Evolutionary conservation across 129 eudicot species (phyloP).

Genomic region (Saussurea involucrata): DNA sequence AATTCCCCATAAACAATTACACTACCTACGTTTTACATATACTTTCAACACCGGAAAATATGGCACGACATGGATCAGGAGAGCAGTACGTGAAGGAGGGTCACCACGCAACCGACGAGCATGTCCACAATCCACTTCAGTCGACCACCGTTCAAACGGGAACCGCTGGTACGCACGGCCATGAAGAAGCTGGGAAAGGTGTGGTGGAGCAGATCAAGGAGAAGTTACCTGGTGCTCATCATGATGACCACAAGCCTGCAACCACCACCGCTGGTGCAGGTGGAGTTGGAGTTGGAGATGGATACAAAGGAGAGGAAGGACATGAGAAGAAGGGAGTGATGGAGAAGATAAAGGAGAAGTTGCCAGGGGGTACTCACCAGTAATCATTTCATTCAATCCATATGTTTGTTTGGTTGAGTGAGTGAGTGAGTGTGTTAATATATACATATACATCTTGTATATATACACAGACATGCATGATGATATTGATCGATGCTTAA

Average conservation of each 20-base stretch:
- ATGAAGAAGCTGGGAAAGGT: too few species aligned
- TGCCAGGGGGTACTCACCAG: slow-evolving; percentile 46
- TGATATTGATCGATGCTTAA: too few species aligned
- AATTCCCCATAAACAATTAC: too few species aligned
- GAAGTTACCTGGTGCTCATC: too few species aligned
- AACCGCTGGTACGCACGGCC: not conserved
- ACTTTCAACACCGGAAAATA: not conserved
- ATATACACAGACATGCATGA: not conserved
- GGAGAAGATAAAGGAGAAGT: slow-evolving; percentile 73
- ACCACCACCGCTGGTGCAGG: not conserved
- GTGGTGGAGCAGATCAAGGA: too few species aligned
- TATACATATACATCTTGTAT: too few species aligned
- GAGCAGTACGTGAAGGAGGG: slow-evolving; percentile 17
- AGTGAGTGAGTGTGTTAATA: too few species aligned
- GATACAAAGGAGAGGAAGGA: slow-evolving; percentile 30
- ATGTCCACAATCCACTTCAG: slow-evolving; percentile 23
- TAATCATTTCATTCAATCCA: not conserved
- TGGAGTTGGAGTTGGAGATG: slow-evolving; percentile 14
- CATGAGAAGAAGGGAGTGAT: slow-evolving; percentile 56
- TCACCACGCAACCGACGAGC: not conserved
- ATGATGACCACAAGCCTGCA: too few species aligned
- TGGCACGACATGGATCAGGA: slow-evolving; percentile 34
- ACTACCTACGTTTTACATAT: too few species aligned
- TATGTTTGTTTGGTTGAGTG: not conserved
- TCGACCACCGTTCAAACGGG: too few species aligned